Evolutionary conservation across 371 early-diverging fungal species (phyloP).

Genomic region (Circinella umbellata): DNA sequence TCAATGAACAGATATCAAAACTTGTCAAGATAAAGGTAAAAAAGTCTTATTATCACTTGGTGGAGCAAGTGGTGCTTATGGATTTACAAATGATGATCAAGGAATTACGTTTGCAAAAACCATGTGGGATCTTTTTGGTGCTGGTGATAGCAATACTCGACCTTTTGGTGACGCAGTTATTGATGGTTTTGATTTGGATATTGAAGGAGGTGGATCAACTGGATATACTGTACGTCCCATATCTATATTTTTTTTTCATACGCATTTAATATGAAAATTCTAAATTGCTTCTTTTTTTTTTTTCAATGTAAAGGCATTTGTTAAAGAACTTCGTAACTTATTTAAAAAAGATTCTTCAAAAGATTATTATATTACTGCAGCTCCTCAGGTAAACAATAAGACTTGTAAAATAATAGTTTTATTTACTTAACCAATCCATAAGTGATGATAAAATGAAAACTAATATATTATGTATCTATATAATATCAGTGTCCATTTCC

Average conservation of each 20-base stretch:
- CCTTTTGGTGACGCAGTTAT: constrained; percentile 70
- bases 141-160: constrained; percentile 52
- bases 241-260: constrained; percentile 14
- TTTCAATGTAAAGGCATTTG: constrained; percentile 12
- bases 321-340: constrained; percentile 20
- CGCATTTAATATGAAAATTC: background rate
- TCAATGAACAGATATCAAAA: constrained; percentile 47
- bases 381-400: constrained; percentile 43
- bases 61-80: constrained; percentile 65
- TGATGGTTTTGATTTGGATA: constrained; percentile 77
- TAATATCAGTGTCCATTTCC: constrained; percentile 44
- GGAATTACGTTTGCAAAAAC: constrained; percentile 60
- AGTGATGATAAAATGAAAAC: background rate
- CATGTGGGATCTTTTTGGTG: constrained; percentile 66
- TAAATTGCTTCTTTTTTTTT: background rate
- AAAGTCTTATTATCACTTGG: constrained; percentile 65
- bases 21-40: constrained; percentile 55
- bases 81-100: constrained; percentile 42
- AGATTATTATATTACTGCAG: constrained; percentile 52
- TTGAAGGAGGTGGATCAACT: constrained; percentile 61
- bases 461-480: background rate
- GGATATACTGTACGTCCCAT: constrained; percentile 52
- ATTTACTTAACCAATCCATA: no score
- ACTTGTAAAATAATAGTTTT: no score
- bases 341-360: constrained; percentile 34